Evolutionary conservation across 2,329 filamentous ascomycete genomes (phyloP).

Genomic region (Thelonectria discophora): DNA sequence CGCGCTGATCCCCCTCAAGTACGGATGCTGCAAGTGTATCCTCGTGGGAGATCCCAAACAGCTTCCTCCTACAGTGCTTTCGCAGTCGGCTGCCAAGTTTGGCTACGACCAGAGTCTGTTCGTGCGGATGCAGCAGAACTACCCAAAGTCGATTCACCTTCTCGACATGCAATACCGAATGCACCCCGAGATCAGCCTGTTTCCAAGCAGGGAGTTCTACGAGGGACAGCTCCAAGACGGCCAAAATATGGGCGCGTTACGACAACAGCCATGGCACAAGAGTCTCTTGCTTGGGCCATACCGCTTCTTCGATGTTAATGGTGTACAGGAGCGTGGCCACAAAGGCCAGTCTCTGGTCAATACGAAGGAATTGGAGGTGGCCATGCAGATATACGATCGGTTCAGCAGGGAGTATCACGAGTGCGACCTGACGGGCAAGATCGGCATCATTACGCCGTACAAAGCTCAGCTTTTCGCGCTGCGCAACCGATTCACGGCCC

Average conservation of each 20-base stretch:
- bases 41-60: slow-evolving; percentile 98
- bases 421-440: slow-evolving; percentile 79
- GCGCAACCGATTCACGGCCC: slow-evolving; percentile 74
- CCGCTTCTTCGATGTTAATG: slow-evolving; percentile 95
- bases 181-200: slow-evolving; percentile 95
- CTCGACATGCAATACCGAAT: slow-evolving; percentile 99
- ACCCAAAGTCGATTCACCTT: slow-evolving; percentile 86
- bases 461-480: slow-evolving; percentile 90
- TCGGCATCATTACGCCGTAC: slow-evolving; percentile 98
- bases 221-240: slow-evolving; percentile 88
- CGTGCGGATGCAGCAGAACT: slow-evolving; percentile 96
- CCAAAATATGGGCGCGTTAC: slow-evolving; percentile 78
- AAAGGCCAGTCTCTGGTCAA: slow-evolving; percentile 93
- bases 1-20: slow-evolving; percentile 95
- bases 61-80: slow-evolving; percentile 93
- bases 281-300: slow-evolving; percentile 87
- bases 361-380: slow-evolving; percentile 83
- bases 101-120: slow-evolving; percentile 98
- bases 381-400: slow-evolving; percentile 83
- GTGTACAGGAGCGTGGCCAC: slow-evolving; percentile 81
- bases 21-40: slow-evolving; percentile 95
- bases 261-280: slow-evolving; percentile 84
- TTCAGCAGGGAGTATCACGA: slow-evolving; percentile 76
- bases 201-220: slow-evolving; percentile 93
- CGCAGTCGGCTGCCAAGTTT: slow-evolving; percentile 88